phyloP scores from a whole-genome alignment of 495 filamentous ascomycete species.

The Aspergillus avenaceus region DNA sequence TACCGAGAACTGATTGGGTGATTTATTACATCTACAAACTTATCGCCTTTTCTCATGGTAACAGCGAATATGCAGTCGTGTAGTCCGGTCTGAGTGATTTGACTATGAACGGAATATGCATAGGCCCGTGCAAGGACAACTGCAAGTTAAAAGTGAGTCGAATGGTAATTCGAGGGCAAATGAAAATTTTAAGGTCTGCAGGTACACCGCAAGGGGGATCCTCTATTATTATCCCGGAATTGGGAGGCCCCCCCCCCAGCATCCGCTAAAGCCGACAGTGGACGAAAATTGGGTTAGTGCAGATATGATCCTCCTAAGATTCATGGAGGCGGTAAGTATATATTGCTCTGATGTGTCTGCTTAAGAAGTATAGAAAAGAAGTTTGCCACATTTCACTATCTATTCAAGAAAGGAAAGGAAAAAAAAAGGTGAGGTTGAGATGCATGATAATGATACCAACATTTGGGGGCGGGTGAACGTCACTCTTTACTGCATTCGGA shows the following conservation, averaged over 20 bases:
- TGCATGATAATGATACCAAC: too few relatives aligned
- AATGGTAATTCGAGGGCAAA: neutral
- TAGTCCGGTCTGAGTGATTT: neutral
- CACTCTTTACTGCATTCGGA: neutral
- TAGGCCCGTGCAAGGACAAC: conserved; percentile 14
- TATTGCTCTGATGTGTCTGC: neutral
- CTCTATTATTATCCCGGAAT: conserved; percentile 3
- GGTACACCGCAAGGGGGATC: conserved; percentile 16
- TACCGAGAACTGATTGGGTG: neutral
- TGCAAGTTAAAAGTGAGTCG: conserved; percentile 11
- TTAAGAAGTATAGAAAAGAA: too few relatives aligned
- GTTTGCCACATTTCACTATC: neutral
- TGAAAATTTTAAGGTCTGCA: conserved; percentile 7
- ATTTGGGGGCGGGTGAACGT: neutral
- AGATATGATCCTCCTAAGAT: neutral
- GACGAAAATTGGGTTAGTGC: neutral
- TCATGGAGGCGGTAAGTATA: neutral
- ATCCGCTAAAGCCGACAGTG: neutral
- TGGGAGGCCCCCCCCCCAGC: neutral
- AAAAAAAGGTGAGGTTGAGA: too few relatives aligned
- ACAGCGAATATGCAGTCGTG: neutral
- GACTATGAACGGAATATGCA: neutral
- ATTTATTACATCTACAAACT: neutral
- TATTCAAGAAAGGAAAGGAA: neutral
- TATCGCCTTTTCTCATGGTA: neutral